Conservation (phyloP, 1,139 yeast species). For the Geotrichum carabidarum region DNA sequence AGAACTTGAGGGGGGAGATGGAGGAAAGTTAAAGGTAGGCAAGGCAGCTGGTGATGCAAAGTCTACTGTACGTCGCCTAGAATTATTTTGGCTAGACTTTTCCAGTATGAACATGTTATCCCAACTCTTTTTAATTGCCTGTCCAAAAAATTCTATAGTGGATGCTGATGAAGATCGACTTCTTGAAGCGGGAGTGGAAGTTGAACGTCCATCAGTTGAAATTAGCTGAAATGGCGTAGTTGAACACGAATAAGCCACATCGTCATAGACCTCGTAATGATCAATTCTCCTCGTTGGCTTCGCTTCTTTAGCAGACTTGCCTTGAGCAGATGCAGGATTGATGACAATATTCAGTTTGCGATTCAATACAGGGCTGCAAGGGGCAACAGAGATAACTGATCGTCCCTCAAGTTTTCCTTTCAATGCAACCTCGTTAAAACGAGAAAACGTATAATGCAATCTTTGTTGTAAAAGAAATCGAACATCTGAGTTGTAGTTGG, state of each 20-base stretch:
- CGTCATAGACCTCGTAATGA: conserved; percentile 73
- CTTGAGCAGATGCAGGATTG: conserved; percentile 35
- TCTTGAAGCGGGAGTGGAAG: neutral
- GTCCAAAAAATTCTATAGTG: conserved; percentile 6
- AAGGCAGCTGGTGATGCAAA: too few species aligned
- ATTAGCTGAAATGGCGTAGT: conserved; percentile 21
- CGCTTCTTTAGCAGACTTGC: neutral
- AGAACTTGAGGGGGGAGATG: too few species aligned
- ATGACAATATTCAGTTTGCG: conserved; percentile 43
- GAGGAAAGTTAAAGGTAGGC: too few species aligned
- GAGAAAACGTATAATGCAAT: conserved; percentile 26
- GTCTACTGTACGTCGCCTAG: too few species aligned
- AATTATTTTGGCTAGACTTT: too few species aligned
- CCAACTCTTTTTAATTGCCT: conserved; percentile 7
- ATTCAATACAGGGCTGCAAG: conserved; percentile 50
- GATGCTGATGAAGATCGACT: conserved; percentile 11
- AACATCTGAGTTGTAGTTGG: conserved; percentile 33
- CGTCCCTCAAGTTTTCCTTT: conserved; percentile 18
- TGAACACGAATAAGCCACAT: conserved; percentile 57
- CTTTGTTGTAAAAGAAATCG: conserved; percentile 28
- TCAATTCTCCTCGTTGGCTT: conserved; percentile 33
- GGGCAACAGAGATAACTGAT: conserved; percentile 33
- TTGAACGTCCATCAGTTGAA: neutral
- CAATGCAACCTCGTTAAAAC: conserved; percentile 26
- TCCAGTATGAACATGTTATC: too few species aligned